phyloP scores from a whole-genome alignment of 2,329 filamentous ascomycete species.

The Sporothrix phasma region DNA sequence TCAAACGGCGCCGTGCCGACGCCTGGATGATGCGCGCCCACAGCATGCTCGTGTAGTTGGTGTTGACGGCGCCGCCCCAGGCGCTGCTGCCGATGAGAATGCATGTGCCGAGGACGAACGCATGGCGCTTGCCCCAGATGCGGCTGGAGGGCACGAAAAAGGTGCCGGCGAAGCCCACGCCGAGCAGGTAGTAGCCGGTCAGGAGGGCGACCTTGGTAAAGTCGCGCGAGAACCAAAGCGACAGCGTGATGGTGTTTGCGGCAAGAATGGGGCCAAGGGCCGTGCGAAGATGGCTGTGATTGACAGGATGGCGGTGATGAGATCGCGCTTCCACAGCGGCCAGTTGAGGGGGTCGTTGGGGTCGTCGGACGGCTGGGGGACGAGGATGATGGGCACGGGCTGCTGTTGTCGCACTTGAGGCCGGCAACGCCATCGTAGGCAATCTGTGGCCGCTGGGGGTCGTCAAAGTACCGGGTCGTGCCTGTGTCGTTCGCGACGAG shows the following conservation, averaged over 20 bases:
- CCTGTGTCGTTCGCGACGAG: constrained; percentile 25
- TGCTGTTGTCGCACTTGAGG: constrained; percentile 64
- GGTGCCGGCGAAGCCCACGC: constrained; percentile 70
- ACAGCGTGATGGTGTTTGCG: constrained; percentile 73
- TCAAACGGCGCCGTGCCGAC: constrained; percentile 83
- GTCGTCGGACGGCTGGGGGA: constrained; percentile 81
- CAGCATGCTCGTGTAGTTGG: constrained; percentile 61
- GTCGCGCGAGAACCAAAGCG: constrained; percentile 50
- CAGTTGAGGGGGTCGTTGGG: constrained; percentile 81
- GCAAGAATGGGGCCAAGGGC: constrained; percentile 79
- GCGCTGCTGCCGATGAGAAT: constrained; percentile 63
- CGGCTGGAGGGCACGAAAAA: constrained; percentile 80
- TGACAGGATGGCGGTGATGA: constrained; percentile 70
- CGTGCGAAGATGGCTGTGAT: constrained; percentile 70
- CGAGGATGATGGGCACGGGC: constrained; percentile 62
- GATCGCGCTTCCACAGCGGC: constrained; percentile 76
- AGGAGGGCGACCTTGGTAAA: constrained; percentile 73
- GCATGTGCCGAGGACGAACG: constrained; percentile 68
- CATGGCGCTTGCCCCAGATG: constrained; percentile 86
- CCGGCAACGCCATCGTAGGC: constrained; percentile 31
- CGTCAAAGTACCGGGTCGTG: constrained; percentile 56
- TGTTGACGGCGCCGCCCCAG: constrained; percentile 64
- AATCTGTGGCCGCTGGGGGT: constrained; percentile 39
- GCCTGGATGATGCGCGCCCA: constrained; percentile 74
- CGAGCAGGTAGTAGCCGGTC: constrained; percentile 80